Evolutionary conservation across 2,329 filamentous ascomycete species (phyloP).

Genomic region (Gaeumannomyces sp.): DNA sequence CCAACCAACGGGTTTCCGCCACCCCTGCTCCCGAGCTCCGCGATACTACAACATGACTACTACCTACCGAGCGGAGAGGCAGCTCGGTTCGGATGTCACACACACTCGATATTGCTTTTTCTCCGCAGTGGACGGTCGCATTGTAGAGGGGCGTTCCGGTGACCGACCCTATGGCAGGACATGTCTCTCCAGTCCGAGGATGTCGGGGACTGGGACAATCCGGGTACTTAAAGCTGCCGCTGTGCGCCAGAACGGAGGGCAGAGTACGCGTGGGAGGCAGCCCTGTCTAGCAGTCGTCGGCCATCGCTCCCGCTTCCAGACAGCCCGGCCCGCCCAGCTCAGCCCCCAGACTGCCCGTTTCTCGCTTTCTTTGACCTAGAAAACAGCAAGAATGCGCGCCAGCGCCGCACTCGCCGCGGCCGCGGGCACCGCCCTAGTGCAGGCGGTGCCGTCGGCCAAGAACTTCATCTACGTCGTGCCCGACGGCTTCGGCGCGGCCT

Average conservation of each 20-base stretch:
- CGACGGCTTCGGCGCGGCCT: conserved; percentile 25
- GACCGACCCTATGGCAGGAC: not conserved
- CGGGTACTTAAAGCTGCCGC: not conserved
- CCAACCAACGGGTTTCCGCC: too few relatives aligned
- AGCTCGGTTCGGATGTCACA: not conserved
- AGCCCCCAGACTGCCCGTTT: not conserved
- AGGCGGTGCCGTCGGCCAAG: conserved; percentile 15
- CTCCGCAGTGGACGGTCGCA: not conserved
- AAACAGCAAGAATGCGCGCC: not conserved
- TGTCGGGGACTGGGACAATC: not conserved
- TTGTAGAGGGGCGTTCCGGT: not conserved
- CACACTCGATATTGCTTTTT: not conserved
- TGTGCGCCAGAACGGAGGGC: too few relatives aligned
- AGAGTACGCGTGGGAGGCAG: not conserved
- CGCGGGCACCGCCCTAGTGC: not conserved
- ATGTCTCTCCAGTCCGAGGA: not conserved
- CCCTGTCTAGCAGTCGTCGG: too few relatives aligned
- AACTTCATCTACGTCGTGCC: conserved; percentile 29
- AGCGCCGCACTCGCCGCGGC: not conserved
- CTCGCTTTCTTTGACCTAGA: not conserved
- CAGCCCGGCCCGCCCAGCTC: not conserved
- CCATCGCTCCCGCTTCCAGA: not conserved
- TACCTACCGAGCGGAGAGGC: too few relatives aligned
- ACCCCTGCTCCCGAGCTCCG: not conserved
- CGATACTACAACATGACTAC: not conserved